phyloP scores from a whole-genome alignment of 805 yeast genomes.

The Kodamaea kakaduensis region DNA sequence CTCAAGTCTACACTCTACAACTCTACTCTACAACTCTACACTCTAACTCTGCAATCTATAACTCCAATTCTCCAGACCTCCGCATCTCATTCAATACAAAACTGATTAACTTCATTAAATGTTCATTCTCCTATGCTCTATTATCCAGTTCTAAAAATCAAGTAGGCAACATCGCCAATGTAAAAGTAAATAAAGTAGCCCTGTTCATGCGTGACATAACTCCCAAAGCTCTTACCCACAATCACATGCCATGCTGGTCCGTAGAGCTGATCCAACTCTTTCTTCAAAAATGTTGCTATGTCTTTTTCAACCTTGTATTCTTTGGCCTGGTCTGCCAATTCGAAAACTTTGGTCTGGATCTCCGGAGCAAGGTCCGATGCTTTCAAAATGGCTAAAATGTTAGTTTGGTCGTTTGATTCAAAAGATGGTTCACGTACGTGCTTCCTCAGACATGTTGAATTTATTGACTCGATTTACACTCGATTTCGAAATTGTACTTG shows the following conservation, averaged over 20 bases:
- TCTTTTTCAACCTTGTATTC: conserved; percentile 51
- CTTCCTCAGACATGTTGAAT: conserved; percentile 7
- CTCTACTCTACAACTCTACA: too few relatives aligned
- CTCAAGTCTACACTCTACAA: too few relatives aligned
- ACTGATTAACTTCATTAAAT: too few relatives aligned
- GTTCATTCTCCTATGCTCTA: not conserved
- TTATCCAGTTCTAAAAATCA: conserved; percentile 65
- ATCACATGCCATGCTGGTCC: conserved; percentile 81
- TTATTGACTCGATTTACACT: not conserved
- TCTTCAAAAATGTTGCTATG: conserved; percentile 61
- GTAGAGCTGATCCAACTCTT: conserved; percentile 56
- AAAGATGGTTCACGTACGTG: conserved; percentile 7
- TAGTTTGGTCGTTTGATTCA: conserved; percentile 4
- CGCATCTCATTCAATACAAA: too few relatives aligned
- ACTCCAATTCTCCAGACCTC: too few relatives aligned
- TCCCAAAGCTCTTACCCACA: conserved; percentile 76
- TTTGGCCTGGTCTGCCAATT: conserved; percentile 43
- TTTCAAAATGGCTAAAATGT: conserved; percentile 32
- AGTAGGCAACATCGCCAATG: conserved; percentile 62
- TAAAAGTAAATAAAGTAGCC: conserved; percentile 71
- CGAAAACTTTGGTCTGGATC: conserved; percentile 47
- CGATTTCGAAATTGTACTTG: not conserved
- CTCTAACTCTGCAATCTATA: too few relatives aligned
- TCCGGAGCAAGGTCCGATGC: conserved; percentile 50
- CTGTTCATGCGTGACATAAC: conserved; percentile 74